Conservation (phyloP, 2,329 filamentous ascomycete species). For the Thelonectria olida region DNA sequence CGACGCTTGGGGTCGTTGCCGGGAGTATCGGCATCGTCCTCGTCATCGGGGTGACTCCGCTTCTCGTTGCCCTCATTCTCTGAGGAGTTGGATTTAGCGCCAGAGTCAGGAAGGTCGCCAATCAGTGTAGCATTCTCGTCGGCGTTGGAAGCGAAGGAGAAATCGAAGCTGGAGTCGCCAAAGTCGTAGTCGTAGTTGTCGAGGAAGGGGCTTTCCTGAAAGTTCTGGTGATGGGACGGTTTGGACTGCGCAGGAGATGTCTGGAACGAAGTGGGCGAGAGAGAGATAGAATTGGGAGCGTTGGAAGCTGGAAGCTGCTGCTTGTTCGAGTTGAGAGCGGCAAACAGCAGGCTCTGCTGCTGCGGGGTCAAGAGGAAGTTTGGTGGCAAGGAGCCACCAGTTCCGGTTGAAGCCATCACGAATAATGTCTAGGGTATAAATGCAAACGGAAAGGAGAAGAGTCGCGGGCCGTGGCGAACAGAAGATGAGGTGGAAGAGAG, state of each 20-base stretch:
- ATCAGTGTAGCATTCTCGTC: constrained; percentile 73
- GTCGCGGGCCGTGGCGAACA: constrained; percentile 20
- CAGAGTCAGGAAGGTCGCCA: constrained; percentile 71
- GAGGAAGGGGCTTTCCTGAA: constrained; percentile 82
- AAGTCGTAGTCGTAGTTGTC: constrained; percentile 81
- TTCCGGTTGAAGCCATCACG: constrained; percentile 61
- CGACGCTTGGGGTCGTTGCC: constrained; percentile 72
- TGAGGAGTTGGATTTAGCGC: constrained; percentile 66
- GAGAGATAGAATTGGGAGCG: constrained; percentile 50
- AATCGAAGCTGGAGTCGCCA: constrained; percentile 81
- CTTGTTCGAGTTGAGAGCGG: constrained; percentile 78
- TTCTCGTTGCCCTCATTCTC: constrained; percentile 70
- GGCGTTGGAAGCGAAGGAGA: constrained; percentile 54
- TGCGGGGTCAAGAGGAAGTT: constrained; percentile 78
- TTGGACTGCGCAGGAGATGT: constrained; percentile 56
- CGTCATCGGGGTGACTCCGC: constrained; percentile 75
- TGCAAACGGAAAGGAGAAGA: constrained; percentile 10
- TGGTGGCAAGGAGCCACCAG: constrained; percentile 53
- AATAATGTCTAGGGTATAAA: constrained; percentile 15
- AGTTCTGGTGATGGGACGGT: constrained; percentile 52
- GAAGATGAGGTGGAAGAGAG: background rate
- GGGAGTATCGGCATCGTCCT: constrained; percentile 67
- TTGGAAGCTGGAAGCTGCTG: constrained; percentile 46
- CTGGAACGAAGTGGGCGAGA: constrained; percentile 60
- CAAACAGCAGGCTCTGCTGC: constrained; percentile 79